Evolutionary conservation across 129 eudicot species (phyloP).

Genomic region (Artemisia annua): DNA sequence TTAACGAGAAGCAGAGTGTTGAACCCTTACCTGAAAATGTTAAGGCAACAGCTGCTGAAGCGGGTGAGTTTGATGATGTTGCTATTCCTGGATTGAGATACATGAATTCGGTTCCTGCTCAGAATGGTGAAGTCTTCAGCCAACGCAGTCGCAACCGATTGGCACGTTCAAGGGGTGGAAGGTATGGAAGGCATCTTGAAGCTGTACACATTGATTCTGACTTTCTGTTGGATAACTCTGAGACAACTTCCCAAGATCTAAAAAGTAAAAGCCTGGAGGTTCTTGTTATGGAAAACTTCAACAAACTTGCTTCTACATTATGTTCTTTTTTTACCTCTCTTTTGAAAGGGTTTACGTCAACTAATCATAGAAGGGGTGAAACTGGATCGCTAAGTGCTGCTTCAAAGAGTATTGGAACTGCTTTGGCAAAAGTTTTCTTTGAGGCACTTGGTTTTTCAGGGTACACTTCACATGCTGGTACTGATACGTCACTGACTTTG

Average conservation of each 20-base stretch:
- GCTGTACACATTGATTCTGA: neutral
- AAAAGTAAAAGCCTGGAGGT: slow-evolving; percentile 57
- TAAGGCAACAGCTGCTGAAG: slow-evolving; percentile 26
- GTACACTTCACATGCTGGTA: slow-evolving; percentile 37
- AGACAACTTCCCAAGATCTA: neutral
- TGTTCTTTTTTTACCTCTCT: slow-evolving; percentile 61
- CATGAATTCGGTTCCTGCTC: neutral
- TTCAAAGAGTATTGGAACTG: slow-evolving; percentile 56
- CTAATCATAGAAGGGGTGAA: neutral
- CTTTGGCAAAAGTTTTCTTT: slow-evolving; percentile 54
- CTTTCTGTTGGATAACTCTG: neutral
- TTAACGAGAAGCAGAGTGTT: slow-evolving; percentile 50
- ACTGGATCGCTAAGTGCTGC: neutral
- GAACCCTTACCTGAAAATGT: slow-evolving; percentile 43
- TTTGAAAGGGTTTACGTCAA: slow-evolving; percentile 56
- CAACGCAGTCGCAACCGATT: neutral
- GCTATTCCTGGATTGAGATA: neutral
- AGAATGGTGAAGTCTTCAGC: neutral
- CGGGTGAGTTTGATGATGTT: slow-evolving; percentile 25
- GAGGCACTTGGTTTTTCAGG: slow-evolving; percentile 50
- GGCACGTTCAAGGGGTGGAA: neutral
- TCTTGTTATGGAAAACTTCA: slow-evolving; percentile 51
- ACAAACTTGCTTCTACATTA: slow-evolving; percentile 56
- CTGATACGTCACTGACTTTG: slow-evolving; percentile 47
- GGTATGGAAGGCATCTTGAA: slow-evolving; percentile 51